Evolutionary conservation across 2,329 filamentous ascomycete species (phyloP), one percentile per base, ranked within the genome.

Genomic region (Daldinia sp.): DNA sequence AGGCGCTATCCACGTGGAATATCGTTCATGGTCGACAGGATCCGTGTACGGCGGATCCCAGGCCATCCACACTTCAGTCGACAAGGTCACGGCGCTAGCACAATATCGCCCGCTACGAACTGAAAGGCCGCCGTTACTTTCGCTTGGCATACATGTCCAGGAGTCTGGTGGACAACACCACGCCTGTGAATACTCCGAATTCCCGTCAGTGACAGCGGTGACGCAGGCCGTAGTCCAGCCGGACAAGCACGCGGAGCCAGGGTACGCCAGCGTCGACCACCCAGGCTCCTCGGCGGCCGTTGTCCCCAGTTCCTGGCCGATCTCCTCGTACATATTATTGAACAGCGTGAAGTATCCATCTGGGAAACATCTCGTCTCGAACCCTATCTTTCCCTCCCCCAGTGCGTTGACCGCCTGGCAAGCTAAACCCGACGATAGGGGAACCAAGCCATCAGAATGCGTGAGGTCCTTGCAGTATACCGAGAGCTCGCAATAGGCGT

Each of bases 181-280:
- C 28, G 60, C 60, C 56, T 68, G 65, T 28, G 65, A n/a, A 18
- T 56, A 54, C 28, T 50, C 15, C 3, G 28, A 28, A 28, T 7
- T 23, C 9, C 12, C 37, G 39, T 33, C 39, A 23, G 55, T 46
- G 12, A 68, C 10, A 4, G 55, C 60, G 1, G 60, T 51, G 7
- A 51, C 60, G 42, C 65, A 68, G 13, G 65, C 65, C 20, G 60
- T 64, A n/a, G 60, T 64, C 65, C 65, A 68, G 28, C 28, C 61
- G 44, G 61, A 65, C 18, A 59, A 5, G 42, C 65, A 68, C 1
- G 56, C 65, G 12, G 61, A 58, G 26, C 65, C 65, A 13, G 60
- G 57, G 39, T 59, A 68, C 9, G 65, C 65, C 2, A 58, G 12
- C 15, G 65, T 39, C 26, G 57, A 48, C 6, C 30, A 44, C 30